Conservation (phyloP, 208 protist genomes). For the Leishmania lainsoni region DNA sequence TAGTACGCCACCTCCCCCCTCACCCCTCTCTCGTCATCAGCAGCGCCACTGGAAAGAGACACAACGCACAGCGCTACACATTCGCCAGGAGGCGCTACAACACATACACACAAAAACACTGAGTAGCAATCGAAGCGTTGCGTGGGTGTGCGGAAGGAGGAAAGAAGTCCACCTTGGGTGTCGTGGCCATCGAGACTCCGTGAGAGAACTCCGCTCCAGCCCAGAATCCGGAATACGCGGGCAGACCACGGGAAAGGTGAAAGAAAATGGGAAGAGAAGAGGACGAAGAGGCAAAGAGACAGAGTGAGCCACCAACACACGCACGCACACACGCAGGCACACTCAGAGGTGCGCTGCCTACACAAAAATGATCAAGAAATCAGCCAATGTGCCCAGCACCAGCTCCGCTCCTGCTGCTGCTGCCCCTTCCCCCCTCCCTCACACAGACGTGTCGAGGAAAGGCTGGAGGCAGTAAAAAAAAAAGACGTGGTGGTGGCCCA, state of each 20-base stretch:
- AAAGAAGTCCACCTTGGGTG: no score
- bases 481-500: background rate
- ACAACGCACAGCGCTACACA: background rate
- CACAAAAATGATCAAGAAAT: background rate
- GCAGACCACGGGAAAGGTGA: background rate
- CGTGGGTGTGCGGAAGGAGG: no score
- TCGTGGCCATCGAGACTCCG: no score
- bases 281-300: background rate
- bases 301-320: background rate
- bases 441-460: background rate
- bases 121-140: background rate
- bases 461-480: background rate
- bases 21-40: background rate
- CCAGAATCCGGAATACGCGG: background rate
- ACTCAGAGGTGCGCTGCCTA: background rate
- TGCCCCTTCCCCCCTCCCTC: background rate
- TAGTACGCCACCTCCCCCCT: background rate
- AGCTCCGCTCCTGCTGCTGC: background rate
- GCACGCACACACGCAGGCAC: no score
- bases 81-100: background rate
- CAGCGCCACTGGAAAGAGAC: background rate
- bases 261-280: background rate
- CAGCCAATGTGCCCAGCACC: background rate
- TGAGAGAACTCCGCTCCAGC: background rate
- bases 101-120: no score